phyloP scores from a whole-genome alignment of 176 grass and related monocot species.

The Triticum monococcum region DNA sequence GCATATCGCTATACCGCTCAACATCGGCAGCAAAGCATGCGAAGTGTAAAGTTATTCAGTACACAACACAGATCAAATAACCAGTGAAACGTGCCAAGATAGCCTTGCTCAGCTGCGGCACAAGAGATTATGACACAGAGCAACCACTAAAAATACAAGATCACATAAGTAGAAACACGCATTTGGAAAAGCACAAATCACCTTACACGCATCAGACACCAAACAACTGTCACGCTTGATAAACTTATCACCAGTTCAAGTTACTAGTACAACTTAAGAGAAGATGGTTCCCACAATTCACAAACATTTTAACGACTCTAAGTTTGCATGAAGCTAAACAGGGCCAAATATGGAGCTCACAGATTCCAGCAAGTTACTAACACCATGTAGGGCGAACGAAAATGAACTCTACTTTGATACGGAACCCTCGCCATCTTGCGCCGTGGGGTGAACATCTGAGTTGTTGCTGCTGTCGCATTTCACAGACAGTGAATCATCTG shows the following conservation, averaged over 20 bases:
- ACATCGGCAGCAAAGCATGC: not conserved
- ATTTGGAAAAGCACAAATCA: not conserved
- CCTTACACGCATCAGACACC: not conserved
- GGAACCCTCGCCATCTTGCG: slow-evolving; percentile 25
- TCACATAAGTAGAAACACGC: not conserved
- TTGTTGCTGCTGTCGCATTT: slow-evolving; percentile 38
- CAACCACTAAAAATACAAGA: not conserved
- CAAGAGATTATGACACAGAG: not conserved
- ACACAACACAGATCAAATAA: not conserved
- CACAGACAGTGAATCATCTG: slow-evolving; percentile 28
- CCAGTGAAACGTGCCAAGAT: not conserved
- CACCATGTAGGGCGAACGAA: not conserved
- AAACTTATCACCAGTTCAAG: slow-evolving; percentile 8
- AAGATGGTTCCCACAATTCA: not conserved
- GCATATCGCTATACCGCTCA: not conserved
- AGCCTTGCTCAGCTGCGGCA: not conserved
- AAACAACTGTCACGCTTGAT: not conserved
- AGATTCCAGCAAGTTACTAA: slow-evolving; percentile 21
- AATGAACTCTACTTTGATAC: slow-evolving; percentile 36
- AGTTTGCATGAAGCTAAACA: slow-evolving; percentile 3
- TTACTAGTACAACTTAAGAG: not conserved
- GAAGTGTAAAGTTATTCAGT: not conserved
- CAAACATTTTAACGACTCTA: not conserved
- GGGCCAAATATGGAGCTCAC: not conserved
- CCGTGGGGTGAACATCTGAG: not conserved